Evolutionary conservation across 1,284 basidiomycete species (phyloP).

Genomic region (Sanghuangporus baumii): DNA sequence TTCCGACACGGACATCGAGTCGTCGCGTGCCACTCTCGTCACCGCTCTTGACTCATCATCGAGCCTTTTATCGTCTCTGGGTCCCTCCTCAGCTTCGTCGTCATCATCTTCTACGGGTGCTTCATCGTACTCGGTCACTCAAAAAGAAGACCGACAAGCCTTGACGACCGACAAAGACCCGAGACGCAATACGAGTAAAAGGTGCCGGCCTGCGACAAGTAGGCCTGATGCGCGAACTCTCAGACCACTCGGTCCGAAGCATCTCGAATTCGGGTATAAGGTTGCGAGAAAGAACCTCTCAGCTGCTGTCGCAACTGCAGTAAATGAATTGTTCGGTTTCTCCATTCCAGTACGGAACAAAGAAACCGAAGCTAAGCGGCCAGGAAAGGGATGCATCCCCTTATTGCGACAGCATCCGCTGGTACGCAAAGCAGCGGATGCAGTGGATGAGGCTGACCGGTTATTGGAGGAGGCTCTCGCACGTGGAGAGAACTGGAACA

Average conservation of each 20-base stretch:
- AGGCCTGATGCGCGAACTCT: background rate
- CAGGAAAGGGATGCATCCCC: background rate
- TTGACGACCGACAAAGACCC: too few species aligned
- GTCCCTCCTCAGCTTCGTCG: too few species aligned
- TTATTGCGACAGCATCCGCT: background rate
- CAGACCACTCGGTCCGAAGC: background rate
- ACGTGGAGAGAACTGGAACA: slow-evolving; percentile 14
- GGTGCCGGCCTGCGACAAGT: too few species aligned
- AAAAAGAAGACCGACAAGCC: too few species aligned
- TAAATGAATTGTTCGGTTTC: slow-evolving; percentile 1
- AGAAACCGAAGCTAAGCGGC: background rate
- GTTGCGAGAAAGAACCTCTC: background rate
- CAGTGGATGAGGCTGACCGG: slow-evolving; percentile 5
- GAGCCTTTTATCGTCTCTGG: too few species aligned
- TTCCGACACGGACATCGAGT: too few species aligned
- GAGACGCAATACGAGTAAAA: too few species aligned
- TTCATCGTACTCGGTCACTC: too few species aligned
- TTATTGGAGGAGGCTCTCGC: slow-evolving; percentile 14
- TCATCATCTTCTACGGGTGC: too few species aligned
- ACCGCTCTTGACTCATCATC: too few species aligned
- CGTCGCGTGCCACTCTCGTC: too few species aligned
- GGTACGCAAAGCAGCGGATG: background rate
- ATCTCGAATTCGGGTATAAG: slow-evolving; percentile 8
- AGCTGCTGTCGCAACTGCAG: background rate
- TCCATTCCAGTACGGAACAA: background rate